Base-by-base conservation (phyloP, 2,329 filamentous ascomycete species). In the Paraphoma sp. region DNA sequence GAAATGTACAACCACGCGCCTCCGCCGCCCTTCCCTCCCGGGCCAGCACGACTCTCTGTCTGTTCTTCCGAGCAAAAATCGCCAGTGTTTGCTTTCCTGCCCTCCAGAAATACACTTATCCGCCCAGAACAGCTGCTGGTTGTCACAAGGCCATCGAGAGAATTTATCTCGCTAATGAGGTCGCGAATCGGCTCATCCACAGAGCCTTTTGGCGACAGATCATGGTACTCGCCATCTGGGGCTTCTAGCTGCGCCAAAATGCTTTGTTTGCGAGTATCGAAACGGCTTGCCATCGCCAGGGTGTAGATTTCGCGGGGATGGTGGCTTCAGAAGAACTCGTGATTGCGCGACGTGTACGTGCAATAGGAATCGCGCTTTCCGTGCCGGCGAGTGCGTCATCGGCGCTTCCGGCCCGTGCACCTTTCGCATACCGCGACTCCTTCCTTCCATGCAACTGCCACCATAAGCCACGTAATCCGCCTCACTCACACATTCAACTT, bases 121-220 rank as follows among this genome's bases (percentile, higher is more conserved):
- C 94, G 83, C 0, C 94, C 94, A 2, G 92, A 91, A 74, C 94
- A 98, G 76, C 93, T 97, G 78, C 93, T 97, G 2, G 93, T 97
- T 1, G 94, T 97, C 33, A 96, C 92, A 41, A 93, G 85, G 1
- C 91, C 92, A 1, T 88, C 84, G 6, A 89, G 72, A 1, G 69
- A 74, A 76, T 98, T 98, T 73, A 98, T 89, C 64, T 90, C 87
- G 48, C 84, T 83, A 58, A 98, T 93, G 51, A 97, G 81, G 18
- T 88, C 83, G 45, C 89, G 85, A 63, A 98, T 93, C 0, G 87
- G 89, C 46, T 81, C 85, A 74, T 98, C 94, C 17, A 98, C 85
- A 0, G 88, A 90, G 14, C 93, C 94, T 79, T 97, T 97, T 2
- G 94, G 93, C 1, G 92, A 96, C 7, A 89, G 84, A 76, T 97